Evolutionary conservation across 768 basidiomycete species (phyloP).

Genomic region (Suillus subluteus): DNA sequence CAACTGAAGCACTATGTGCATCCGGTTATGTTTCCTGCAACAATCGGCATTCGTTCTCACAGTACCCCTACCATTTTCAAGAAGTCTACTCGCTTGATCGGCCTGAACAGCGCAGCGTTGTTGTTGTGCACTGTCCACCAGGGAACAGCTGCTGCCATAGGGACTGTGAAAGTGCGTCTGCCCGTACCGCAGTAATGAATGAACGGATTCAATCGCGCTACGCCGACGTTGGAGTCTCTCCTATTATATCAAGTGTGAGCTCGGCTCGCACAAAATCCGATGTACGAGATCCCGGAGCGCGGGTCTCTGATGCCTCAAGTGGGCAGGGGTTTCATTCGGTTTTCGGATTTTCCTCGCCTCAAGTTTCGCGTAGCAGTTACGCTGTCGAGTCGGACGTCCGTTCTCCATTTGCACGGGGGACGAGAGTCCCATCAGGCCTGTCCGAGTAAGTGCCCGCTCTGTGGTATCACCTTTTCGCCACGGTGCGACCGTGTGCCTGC

Average conservation of each 20-base stretch:
- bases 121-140: slow-evolving; percentile 4
- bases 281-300: background rate
- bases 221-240: slow-evolving; percentile 32
- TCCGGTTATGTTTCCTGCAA: background rate
- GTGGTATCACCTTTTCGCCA: background rate
- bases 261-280: slow-evolving; percentile 1
- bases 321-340: background rate
- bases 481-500: background rate
- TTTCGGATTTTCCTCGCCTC: slow-evolving; percentile 16
- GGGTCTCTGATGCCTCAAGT: slow-evolving; percentile 7
- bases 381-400: slow-evolving; percentile 29
- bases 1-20: background rate
- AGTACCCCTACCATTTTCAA: background rate
- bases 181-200: background rate
- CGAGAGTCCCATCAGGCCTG: slow-evolving; percentile 24
- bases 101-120: background rate
- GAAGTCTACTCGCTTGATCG: slow-evolving; percentile 2
- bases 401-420: slow-evolving; percentile 30
- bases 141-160: slow-evolving; percentile 2
- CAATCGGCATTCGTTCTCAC: background rate
- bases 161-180: background rate
- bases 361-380: slow-evolving; percentile 18
- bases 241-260: slow-evolving; percentile 20
- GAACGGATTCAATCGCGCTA: slow-evolving; percentile 19
- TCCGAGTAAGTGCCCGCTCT: slow-evolving; percentile 25